Evolutionary conservation across 1,139 yeast genomes (phyloP).

Genomic region (Arxiozyma slooffiae): DNA sequence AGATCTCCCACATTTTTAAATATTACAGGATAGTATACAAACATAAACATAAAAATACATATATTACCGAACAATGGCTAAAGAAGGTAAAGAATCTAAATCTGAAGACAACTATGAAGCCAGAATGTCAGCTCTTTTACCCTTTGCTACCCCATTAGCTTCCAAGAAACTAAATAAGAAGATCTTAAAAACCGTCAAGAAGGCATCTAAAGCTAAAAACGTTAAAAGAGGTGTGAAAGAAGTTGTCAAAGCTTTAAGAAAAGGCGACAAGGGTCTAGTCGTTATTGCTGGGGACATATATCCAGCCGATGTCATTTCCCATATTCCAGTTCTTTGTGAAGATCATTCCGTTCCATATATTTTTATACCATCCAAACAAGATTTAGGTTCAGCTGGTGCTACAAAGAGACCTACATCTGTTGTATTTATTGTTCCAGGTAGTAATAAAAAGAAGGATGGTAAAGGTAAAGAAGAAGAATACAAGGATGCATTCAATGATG

Average conservation of each 20-base stretch:
- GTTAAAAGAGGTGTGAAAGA: constrained; percentile 98
- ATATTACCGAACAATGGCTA: constrained; percentile 16
- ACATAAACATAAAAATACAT: background rate
- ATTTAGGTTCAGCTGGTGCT: constrained; percentile 96
- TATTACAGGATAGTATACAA: no score
- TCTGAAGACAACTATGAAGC: constrained; percentile 78
- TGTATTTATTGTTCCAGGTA: constrained; percentile 96
- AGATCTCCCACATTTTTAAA: no score
- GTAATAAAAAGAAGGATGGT: constrained; percentile 75
- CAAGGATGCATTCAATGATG: constrained; percentile 85
- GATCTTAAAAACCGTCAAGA: constrained; percentile 88
- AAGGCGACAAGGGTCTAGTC: constrained; percentile 96
- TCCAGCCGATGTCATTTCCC: constrained; percentile 95
- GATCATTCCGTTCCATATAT: constrained; percentile 83
- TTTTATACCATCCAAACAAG: constrained; percentile 95
- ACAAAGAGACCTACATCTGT: constrained; percentile 98
- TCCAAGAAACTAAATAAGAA: constrained; percentile 93
- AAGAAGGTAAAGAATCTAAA: constrained; percentile 32
- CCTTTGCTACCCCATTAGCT: constrained; percentile 93
- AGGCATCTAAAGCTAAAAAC: constrained; percentile 95
- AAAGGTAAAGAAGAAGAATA: constrained; percentile 78
- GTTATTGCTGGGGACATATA: constrained; percentile 96
- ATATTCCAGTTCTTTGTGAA: constrained; percentile 94
- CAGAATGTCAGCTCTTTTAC: constrained; percentile 79
- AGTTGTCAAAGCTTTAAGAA: constrained; percentile 93